phyloP scores from a whole-genome alignment of 2,329 filamentous ascomycete species.

The Aureobasidium subglaciale region DNA sequence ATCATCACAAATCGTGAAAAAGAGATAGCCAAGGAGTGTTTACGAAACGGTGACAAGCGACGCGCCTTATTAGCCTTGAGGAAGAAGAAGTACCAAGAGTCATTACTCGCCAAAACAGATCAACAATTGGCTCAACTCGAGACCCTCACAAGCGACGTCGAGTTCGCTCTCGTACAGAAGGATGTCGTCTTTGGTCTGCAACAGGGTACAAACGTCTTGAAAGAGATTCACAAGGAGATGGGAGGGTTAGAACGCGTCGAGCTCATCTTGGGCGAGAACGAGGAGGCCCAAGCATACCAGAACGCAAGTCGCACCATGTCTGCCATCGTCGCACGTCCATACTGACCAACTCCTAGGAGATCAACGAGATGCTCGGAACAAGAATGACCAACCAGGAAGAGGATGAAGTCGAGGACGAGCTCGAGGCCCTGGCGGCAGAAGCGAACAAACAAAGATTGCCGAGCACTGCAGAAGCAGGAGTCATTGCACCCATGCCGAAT shows the following conservation, averaged over 20 bases:
- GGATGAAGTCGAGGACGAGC: constrained; percentile 93
- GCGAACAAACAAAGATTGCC: constrained; percentile 32
- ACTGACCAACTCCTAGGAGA: constrained; percentile 53
- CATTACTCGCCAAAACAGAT: constrained; percentile 81
- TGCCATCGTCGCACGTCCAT: background rate
- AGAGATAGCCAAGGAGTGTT: constrained; percentile 73
- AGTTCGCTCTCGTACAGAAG: constrained; percentile 95
- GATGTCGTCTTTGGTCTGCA: constrained; percentile 89
- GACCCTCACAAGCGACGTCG: constrained; percentile 77
- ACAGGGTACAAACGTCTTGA: constrained; percentile 82
- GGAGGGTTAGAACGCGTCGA: constrained; percentile 89
- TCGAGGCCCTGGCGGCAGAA: constrained; percentile 71
- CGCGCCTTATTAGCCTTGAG: constrained; percentile 81
- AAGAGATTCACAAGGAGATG: constrained; percentile 93
- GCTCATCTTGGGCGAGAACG: constrained; percentile 87
- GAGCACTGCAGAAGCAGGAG: constrained; percentile 31
- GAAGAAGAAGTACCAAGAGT: constrained; percentile 94
- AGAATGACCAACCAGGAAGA: constrained; percentile 91
- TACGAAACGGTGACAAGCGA: constrained; percentile 70
- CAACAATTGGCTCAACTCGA: constrained; percentile 90
- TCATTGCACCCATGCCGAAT: constrained; percentile 25
- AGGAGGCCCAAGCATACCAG: constrained; percentile 87
- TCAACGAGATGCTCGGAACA: constrained; percentile 83
- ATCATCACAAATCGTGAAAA: constrained; percentile 82
- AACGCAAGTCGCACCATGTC: constrained; percentile 49